Base-by-base conservation (phyloP, 805 yeast genomes). In the Candida nonsorbophila region DNA sequence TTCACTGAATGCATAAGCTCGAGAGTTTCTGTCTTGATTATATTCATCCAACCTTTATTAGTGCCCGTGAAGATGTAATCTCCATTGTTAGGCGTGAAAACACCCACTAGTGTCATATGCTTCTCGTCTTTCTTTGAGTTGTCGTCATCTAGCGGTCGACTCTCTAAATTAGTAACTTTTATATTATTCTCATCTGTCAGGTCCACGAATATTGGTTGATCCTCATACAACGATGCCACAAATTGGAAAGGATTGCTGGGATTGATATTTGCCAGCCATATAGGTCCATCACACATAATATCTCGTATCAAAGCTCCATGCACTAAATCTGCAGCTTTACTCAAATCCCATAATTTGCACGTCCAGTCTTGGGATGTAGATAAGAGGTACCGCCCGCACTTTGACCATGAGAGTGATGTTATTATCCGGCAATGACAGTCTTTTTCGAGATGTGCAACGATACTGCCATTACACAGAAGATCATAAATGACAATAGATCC, bases 301-400 rank as follows among this genome's bases (percentile, higher is more conserved):
- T 51, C 62, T 34, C 69, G 60, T 25, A 64, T 47, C 29, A 73
- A 62, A 27, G 62, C 43, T 22, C 48, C 36, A 26, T 61, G 14
- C 9, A 12, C 5, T 16, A 5, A 24, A 5, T 28, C 13, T 30
- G 60, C 54, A 25, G 47, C 53, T 24, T 34, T 32, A 15, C 53
- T 39, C 37, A 88, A 53, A 55, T 86, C 95, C 95, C 96, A 88
- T 17, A 87, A 47, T 27, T 80, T 74, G 23, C 81, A 72, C 28
- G 67, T 69, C 92, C 95, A 87, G 51, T 90, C 97, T 43, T 86
- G 74, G 0, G 88, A 75, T 9, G 86, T 64, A 3, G 84, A 67
- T 3, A 88, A 57, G 2, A 88, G 43, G 43, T 72, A 84, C 14
- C 83, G 52, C 0, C 94, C 92, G 51, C 80, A 74, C 0, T 42